Percentiles rank a stretch among this genome's conserved stretches.
phyloP scores from a whole-genome alignment of 352 stramenopile species.

The Phytophthora cactorum region DNA sequence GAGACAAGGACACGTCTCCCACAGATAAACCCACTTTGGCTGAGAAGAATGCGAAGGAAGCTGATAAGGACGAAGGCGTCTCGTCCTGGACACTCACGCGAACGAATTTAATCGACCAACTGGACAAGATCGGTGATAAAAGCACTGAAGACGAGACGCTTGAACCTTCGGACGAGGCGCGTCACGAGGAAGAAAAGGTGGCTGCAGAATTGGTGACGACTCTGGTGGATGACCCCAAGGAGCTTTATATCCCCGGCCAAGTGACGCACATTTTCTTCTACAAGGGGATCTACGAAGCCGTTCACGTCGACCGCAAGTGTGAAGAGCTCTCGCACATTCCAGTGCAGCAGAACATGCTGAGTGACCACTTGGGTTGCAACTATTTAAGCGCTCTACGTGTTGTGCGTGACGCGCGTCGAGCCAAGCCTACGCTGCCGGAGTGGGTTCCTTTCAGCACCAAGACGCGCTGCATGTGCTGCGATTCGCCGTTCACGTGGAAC shows the following conservation, averaged over 20 bases:
- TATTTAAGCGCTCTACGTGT: slow-evolving; percentile 85
- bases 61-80: slow-evolving; percentile 40
- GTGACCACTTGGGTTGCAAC: slow-evolving; percentile 79
- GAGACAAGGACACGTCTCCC: slow-evolving; percentile 18
- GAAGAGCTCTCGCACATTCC: slow-evolving; percentile 76
- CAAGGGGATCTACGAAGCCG: slow-evolving; percentile 84
- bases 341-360: slow-evolving; percentile 89
- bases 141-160: slow-evolving; percentile 40
- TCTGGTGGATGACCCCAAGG: slow-evolving; percentile 68
- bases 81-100: slow-evolving; percentile 76
- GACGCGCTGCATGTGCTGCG: slow-evolving; percentile 89
- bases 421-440: slow-evolving; percentile 57
- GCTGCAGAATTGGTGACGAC: slow-evolving; percentile 52
- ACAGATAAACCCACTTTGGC: slow-evolving; percentile 20
- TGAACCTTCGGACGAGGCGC: slow-evolving; percentile 41
- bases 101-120: slow-evolving; percentile 80
- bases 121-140: slow-evolving; percentile 56
- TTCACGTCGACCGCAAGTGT: slow-evolving; percentile 80
- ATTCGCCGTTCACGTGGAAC: slow-evolving; percentile 90
- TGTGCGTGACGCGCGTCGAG: slow-evolving; percentile 72
- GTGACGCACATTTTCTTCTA: slow-evolving; percentile 85
- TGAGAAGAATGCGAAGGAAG: slow-evolving; percentile 36
- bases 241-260: slow-evolving; percentile 78
- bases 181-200: slow-evolving; percentile 64
- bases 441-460: slow-evolving; percentile 87